These are phyloP conservation scores for Voacanga thouarsii DNA, from an alignment of 257 asterid genomes.

Conservation along the genomic window DNA sequence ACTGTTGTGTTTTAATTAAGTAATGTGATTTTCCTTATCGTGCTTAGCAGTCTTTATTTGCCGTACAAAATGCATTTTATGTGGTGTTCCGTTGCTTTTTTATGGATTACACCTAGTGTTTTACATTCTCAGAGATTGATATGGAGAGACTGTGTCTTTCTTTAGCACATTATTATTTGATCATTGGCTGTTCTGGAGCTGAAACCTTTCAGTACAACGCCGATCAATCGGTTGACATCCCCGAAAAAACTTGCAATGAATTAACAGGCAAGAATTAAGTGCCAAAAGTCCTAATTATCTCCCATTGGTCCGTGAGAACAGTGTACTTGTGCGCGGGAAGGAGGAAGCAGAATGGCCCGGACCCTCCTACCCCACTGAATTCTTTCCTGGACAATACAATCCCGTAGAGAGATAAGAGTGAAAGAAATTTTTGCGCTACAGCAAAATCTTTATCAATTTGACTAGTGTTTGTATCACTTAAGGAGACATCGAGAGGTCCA, in stretches of 20 bases:
- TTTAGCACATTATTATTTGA: too few species aligned
- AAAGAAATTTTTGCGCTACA: not conserved
- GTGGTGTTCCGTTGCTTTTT: not conserved
- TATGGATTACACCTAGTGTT: not conserved
- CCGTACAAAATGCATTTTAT: not conserved
- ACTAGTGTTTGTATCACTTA: not conserved
- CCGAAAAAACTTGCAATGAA: not conserved
- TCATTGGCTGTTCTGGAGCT: too few species aligned
- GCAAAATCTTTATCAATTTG: not conserved
- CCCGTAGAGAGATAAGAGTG: not conserved
- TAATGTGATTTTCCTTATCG: not conserved
- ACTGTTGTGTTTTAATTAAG: not conserved
- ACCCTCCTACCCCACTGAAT: too few species aligned
- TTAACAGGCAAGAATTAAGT: not conserved
- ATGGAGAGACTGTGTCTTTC: not conserved
- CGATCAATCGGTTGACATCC: too few species aligned
- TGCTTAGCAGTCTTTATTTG: not conserved
- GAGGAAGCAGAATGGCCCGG: not conserved
- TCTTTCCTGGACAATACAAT: not conserved
- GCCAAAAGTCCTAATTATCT: not conserved
- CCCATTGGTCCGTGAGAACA: not conserved
- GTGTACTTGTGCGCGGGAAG: not conserved
- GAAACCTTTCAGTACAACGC: too few species aligned
- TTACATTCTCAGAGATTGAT: not conserved
- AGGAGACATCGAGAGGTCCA: not conserved